phyloP scores from a whole-genome alignment of 805 yeast genomes.

The Wickerhamiella occidentalis region DNA sequence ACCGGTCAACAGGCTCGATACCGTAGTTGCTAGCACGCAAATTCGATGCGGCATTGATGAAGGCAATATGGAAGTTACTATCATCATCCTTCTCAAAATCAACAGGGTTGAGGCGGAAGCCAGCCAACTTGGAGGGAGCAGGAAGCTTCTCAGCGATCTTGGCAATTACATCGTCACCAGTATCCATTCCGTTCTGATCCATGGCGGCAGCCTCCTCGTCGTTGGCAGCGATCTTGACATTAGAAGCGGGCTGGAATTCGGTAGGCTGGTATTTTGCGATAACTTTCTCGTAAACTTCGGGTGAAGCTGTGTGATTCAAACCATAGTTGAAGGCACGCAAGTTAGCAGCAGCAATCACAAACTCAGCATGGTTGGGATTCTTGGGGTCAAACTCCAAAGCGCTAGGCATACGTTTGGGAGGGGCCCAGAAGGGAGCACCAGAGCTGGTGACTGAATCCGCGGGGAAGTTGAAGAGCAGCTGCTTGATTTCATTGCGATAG shows the following conservation, averaged over 20 bases:
- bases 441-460: conserved; percentile 78
- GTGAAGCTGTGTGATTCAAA: conserved; percentile 55
- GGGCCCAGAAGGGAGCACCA: conserved; percentile 96
- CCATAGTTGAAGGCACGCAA: conserved; percentile 86
- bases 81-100: conserved; percentile 99
- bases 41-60: conserved; percentile 90
- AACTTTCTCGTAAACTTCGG: conserved; percentile 37
- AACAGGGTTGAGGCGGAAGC: conserved; percentile 74
- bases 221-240: conserved; percentile 69
- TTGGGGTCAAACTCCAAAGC: conserved; percentile 69
- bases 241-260: conserved; percentile 64
- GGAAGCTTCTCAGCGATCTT: conserved; percentile 69
- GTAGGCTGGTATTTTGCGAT: conserved; percentile 40
- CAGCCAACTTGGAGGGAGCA: conserved; percentile 75
- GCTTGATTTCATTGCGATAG: conserved; percentile 75
- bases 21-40: conserved; percentile 87
- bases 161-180: background rate
- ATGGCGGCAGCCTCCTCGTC: conserved; percentile 69
- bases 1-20: conserved; percentile 78
- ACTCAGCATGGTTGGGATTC: conserved; percentile 67
- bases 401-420: conserved; percentile 91
- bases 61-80: conserved; percentile 89
- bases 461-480: conserved; percentile 89
- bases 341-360: conserved; percentile 80
- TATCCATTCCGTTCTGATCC: background rate